Evolutionary conservation across 148 eudicot species (phyloP).

Genomic region (Nepenthes mirabilis): DNA sequence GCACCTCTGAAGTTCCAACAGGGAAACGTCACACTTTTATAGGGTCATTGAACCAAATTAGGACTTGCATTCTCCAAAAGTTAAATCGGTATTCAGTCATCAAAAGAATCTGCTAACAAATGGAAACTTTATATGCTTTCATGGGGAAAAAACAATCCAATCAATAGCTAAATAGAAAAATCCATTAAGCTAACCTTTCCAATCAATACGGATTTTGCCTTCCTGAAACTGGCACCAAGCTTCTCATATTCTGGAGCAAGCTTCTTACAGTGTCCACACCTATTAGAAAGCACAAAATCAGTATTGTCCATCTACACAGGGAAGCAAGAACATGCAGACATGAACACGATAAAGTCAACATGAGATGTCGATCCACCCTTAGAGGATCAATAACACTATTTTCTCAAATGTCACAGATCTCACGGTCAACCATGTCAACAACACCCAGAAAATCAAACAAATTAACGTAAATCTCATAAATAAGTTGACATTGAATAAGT

Average conservation of each 20-base stretch:
- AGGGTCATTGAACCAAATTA: too few species aligned
- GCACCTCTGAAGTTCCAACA: too few species aligned
- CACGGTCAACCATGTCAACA: too few species aligned
- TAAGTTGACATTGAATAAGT: neutral
- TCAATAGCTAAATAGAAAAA: neutral
- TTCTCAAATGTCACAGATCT: too few species aligned
- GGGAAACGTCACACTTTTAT: too few species aligned
- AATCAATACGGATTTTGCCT: slow-evolving; percentile 82
- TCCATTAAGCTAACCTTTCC: slow-evolving; percentile 50
- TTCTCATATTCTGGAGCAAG: slow-evolving; percentile 93
- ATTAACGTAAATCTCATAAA: neutral
- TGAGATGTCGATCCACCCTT: too few species aligned
- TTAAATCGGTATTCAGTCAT: too few species aligned
- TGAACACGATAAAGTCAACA: neutral
- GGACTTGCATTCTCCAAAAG: too few species aligned
- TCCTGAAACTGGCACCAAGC: slow-evolving; percentile 89
- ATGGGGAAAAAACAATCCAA: neutral
- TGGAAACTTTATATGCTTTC: too few species aligned
- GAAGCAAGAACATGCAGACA: neutral
- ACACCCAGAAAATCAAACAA: too few species aligned
- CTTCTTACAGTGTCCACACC: slow-evolving; percentile 99
- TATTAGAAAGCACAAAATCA: slow-evolving; percentile 11
- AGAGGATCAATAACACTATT: too few species aligned
- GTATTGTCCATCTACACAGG: neutral
- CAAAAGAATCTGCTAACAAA: too few species aligned